Evolutionary conservation across 805 yeast species (phyloP), one percentile per base, ranked within the genome.

Genomic region (Wickerhamomyces chambardii): DNA sequence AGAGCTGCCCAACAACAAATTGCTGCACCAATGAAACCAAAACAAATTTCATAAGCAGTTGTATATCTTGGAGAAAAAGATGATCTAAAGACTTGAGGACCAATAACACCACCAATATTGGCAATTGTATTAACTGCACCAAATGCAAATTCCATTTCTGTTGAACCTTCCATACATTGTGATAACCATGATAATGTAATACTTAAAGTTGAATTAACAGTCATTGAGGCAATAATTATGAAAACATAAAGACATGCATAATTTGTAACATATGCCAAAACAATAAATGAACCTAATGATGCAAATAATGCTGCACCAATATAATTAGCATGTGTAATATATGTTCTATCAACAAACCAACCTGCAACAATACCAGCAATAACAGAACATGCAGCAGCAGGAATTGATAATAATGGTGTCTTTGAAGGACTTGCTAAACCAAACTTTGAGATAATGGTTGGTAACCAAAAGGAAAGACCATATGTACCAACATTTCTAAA

Each of bases 401-500:
- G 50, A 10, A 44, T 40, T 4, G 41, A 43, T 38, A 45, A 33
- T 17, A 46, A 30, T 27, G 42, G 49, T 15, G 33, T 9, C 5
- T 22, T 22, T 3, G 18, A 4, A 16, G 33, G 15, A 11, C 12
- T 9, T 15, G 29, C 10, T 15, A 28, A 28, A 28, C 46, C 46
- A 14, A 42, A 34, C 4, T 34, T 37, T 15, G 31, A 28, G 14
- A 46, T 28, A 25, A 46, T 44, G 3, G 38, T 28, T 16, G 50
- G 50, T 17, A 44, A 21, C 33, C 43, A 44, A 12, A 44, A 35
- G 2, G 44, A 18, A 14, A 44, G 30, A 11, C 46, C 47, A 30
- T 42, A 44, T 19, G 40, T 40, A 16, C 44, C 46, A 22, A 41
- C 32, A 26, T 31, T 37, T 30, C 35, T 38, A 33, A 40, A 40